phyloP scores from a whole-genome alignment of 345 rosid species.

The Balakata baccata region DNA sequence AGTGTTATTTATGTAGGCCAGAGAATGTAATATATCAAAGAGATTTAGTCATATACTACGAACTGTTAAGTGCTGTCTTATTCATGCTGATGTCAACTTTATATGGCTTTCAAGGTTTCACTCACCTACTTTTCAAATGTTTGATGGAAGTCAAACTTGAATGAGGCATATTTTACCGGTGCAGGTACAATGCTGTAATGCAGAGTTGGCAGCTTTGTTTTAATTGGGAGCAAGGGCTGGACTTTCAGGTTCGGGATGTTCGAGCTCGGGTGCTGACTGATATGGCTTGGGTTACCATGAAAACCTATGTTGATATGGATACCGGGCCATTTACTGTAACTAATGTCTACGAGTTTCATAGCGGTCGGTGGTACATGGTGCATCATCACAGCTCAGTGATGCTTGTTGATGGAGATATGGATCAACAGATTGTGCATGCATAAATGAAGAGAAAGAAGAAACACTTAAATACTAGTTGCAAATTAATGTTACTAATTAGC shows the following conservation, averaged over 20 bases:
- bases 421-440: slow-evolving; percentile 41
- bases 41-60: not conserved
- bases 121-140: not conserved
- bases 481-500: slow-evolving; percentile 31
- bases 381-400: slow-evolving; percentile 85
- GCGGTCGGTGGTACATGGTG: slow-evolving; percentile 84
- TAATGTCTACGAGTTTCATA: slow-evolving; percentile 80
- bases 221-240: slow-evolving; percentile 79
- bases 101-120: not conserved
- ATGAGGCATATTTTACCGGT: slow-evolving; percentile 6
- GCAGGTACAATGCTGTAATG: slow-evolving; percentile 80
- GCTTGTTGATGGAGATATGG: slow-evolving; percentile 27
- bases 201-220: slow-evolving; percentile 95
- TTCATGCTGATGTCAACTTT: not conserved
- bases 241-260: slow-evolving; percentile 78
- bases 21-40: not conserved
- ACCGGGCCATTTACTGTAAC: slow-evolving; percentile 69
- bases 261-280: slow-evolving; percentile 73
- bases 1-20: not conserved
- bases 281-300: slow-evolving; percentile 99
- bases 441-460: slow-evolving; percentile 21
- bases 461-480: slow-evolving; percentile 22
- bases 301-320: slow-evolving; percentile 62
- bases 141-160: not conserved
- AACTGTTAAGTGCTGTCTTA: not conserved